Evolutionary conservation across 2,329 filamentous ascomycete species (phyloP).

Genomic region (Fusarium brevicatenulatum): DNA sequence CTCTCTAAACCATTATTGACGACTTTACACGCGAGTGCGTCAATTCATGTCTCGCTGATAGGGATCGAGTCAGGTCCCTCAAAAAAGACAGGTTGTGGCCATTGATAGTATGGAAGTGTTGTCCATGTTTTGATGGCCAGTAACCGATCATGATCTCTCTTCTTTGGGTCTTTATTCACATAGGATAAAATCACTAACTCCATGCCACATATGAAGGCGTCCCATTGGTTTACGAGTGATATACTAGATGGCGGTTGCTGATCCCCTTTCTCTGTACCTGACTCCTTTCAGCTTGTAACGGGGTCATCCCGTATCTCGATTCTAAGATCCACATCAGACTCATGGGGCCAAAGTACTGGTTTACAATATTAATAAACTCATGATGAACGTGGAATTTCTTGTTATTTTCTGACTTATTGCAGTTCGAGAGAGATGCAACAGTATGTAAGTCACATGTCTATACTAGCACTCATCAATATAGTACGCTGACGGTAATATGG

Average conservation of each 20-base stretch:
- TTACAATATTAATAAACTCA: neutral
- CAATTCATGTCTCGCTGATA: conserved; percentile 42
- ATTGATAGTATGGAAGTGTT: conserved; percentile 43
- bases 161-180: conserved; percentile 32
- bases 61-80: conserved; percentile 39
- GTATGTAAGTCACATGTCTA: neutral
- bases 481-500: neutral
- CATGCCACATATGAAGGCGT: conserved; percentile 47
- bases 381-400: neutral
- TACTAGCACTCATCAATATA: neutral
- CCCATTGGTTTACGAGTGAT: conserved; percentile 50
- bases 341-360: neutral
- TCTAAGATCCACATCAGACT: neutral
- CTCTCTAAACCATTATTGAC: conserved; percentile 45
- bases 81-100: conserved; percentile 48
- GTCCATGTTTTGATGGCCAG: conserved; percentile 47
- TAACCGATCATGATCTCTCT: conserved; percentile 41
- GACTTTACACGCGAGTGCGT: conserved; percentile 39
- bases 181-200: conserved; percentile 48
- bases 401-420: too few relatives aligned
- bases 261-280: conserved; percentile 23
- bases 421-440: neutral
- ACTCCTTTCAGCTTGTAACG: conserved; percentile 42
- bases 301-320: conserved; percentile 36
- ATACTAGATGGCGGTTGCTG: conserved; percentile 47